Evolutionary conservation across 2,329 filamentous ascomycete species (phyloP), one percentile per base, ranked within the genome.

Genomic region (Pseudonectria buxi): DNA sequence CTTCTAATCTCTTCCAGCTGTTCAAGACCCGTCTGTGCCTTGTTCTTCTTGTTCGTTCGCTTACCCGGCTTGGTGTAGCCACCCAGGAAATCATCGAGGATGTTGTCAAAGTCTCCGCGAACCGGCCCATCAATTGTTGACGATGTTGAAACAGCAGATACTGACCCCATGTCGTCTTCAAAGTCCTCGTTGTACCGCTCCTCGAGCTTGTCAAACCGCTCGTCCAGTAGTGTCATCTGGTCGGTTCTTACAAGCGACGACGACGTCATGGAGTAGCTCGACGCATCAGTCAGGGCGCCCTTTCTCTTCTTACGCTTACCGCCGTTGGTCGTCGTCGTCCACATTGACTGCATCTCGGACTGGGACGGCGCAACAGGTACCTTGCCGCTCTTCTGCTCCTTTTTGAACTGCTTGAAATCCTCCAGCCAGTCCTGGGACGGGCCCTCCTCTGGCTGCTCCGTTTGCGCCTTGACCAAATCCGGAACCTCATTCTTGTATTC

Each of bases 341-440:
- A 75, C 47, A 82, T 68, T 6, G 83, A 84, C 52, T 84, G 78
- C 30, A 82, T 54, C 44, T 83, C 82, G 3, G 79, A 81, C 12
- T 73, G 72, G 18, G 59, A 54, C n/a, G 59, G 54, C 1, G 72
- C 69, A 5, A 58, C 62, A 24, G 51, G 57, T 15, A 52, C 51
- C 43, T 69, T 56, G 12, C 59, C 58, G 1, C 57, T 57, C 49
- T 77, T 78, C 51, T 81, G 73, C 40, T 89, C 86, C 54, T 84
- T 85, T 62, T 96, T 95, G 72, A 94, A 96, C 56, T 92, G 86
- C 51, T 86, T 85, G 65, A 95, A 96, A 53, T 95, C 85, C 37
- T 83, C 79, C 62, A 96, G 74, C 88, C 92, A 98, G 49, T 86
- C 83, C 41, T 86, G 83, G 36, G 85, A 80, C 12, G 70, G 74